Percentiles rank a stretch among this genome's conserved stretches.
These are phyloP conservation scores for Talaromyces liani DNA, from an alignment of 495 filamentous ascomycete species.

Conservation along the genomic window DNA sequence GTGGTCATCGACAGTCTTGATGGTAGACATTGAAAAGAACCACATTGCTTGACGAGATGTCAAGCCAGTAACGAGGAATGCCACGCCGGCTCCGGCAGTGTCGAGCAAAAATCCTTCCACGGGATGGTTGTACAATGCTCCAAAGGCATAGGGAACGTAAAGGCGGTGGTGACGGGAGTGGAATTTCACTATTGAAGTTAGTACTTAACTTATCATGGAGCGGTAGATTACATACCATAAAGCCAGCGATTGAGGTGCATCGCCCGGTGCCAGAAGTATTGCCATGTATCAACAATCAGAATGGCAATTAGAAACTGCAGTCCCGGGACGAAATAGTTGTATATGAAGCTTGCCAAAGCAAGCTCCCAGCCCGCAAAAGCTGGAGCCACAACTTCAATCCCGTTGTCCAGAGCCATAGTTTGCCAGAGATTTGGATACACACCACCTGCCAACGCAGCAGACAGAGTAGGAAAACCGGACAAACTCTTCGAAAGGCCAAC, in stretches of 20 bases:
- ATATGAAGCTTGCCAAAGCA: constrained; percentile 61
- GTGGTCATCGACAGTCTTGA: constrained; percentile 97
- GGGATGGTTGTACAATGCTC: constrained; percentile 93
- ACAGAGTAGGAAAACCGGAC: constrained; percentile 51
- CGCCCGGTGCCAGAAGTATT: constrained; percentile 89
- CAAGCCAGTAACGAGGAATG: constrained; percentile 71
- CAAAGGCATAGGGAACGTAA: constrained; percentile 95
- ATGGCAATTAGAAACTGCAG: constrained; percentile 69
- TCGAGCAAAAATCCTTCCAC: constrained; percentile 87
- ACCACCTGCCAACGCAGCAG: constrained; percentile 63
- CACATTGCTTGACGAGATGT: constrained; percentile 70
- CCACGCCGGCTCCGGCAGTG: constrained; percentile 75
- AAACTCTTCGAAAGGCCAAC: constrained; percentile 27
- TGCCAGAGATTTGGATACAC: constrained; percentile 51
- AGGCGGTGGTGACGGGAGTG: constrained; percentile 93
- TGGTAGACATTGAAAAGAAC: constrained; percentile 76
- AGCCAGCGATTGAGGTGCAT: constrained; percentile 97
- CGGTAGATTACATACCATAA: constrained; percentile 63
- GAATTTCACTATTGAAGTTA: constrained; percentile 56
- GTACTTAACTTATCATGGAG: background rate
- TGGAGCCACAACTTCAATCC: constrained; percentile 25
- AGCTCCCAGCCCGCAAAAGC: constrained; percentile 63
- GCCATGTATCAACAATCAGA: constrained; percentile 82
- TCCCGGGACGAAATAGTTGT: constrained; percentile 68
- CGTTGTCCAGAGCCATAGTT: constrained; percentile 25